A percentile compares a stretch with the other conserved stretches of the same genome.
Conservation (phyloP, 2,329 filamentous ascomycete genomes). For the Colletotrichum trifolii region DNA sequence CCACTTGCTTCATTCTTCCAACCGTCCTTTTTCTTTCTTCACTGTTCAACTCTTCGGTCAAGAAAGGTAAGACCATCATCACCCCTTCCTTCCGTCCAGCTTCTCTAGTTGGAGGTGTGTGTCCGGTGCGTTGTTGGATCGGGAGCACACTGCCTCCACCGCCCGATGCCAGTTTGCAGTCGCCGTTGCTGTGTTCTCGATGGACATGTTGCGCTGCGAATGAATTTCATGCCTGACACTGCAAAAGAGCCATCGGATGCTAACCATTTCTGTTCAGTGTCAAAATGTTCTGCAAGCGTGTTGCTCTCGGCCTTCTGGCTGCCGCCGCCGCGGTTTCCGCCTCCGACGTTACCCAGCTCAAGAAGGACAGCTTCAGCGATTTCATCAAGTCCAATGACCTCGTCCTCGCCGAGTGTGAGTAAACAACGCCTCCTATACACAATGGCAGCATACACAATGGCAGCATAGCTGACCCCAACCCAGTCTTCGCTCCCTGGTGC, state of each 20-base stretch:
- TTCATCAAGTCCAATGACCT: slow-evolving; percentile 89
- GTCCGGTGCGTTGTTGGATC: background rate
- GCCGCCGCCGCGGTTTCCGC: slow-evolving; percentile 69
- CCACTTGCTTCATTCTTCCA: slow-evolving; percentile 20
- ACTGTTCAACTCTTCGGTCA: slow-evolving; percentile 32
- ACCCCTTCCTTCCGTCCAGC: background rate
- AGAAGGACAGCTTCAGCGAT: slow-evolving; percentile 85
- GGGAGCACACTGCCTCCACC: background rate
- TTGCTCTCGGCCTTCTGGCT: slow-evolving; percentile 65
- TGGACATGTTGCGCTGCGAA: too few species aligned
- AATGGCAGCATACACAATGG: background rate
- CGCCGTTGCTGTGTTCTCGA: too few species aligned
- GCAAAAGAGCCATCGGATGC: background rate
- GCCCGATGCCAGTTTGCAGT: too few species aligned
- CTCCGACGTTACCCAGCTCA: slow-evolving; percentile 85
- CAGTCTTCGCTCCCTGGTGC: slow-evolving; percentile 96
- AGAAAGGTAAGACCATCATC: slow-evolving; percentile 30
- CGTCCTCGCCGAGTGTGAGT: slow-evolving; percentile 92
- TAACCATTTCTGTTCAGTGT: slow-evolving; percentile 28
- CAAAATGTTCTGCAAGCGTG: slow-evolving; percentile 62
- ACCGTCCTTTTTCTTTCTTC: slow-evolving; percentile 29
- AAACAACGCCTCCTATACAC: slow-evolving; percentile 36
- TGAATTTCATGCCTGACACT: background rate
- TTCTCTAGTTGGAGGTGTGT: background rate
- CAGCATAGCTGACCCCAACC: slow-evolving; percentile 48